A percentile compares a stretch with the other conserved stretches of the same genome.
These are phyloP conservation scores for Coprinopsis marcescibilis DNA, from an alignment of 768 basidiomycete species.

Conservation along the genomic window DNA sequence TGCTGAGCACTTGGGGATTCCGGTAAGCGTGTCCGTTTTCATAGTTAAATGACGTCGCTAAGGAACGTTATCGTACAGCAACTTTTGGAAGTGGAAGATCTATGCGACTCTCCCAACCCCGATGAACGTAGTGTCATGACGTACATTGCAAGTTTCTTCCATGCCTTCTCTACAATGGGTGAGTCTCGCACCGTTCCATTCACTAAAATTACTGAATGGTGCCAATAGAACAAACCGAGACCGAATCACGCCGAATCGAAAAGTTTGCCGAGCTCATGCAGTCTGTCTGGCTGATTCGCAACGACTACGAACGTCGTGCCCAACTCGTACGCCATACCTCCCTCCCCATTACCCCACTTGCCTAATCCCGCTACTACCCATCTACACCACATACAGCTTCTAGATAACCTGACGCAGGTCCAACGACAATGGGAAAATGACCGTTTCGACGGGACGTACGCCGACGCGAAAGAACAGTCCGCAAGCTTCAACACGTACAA, in stretches of 20 bases:
- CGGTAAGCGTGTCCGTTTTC: conserved; percentile 45
- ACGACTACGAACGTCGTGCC: conserved; percentile 90
- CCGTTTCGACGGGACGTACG: conserved; percentile 67
- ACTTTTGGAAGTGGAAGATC: conserved; percentile 93
- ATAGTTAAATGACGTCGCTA: background rate
- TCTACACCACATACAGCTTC: conserved; percentile 37
- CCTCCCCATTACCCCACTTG: conserved; percentile 5
- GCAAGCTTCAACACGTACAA: conserved; percentile 75
- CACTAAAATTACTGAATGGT: conserved; percentile 7
- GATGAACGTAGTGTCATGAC: conserved; percentile 99
- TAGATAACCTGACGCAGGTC: conserved; percentile 59
- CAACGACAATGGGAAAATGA: conserved; percentile 67
- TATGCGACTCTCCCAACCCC: conserved; percentile 81
- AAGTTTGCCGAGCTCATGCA: conserved; percentile 97
- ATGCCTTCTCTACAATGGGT: conserved; percentile 98
- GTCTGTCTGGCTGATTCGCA: conserved; percentile 79
- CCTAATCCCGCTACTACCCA: conserved; percentile 8
- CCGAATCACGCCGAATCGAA: conserved; percentile 86
- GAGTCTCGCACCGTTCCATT: conserved; percentile 18
- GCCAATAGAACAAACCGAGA: conserved; percentile 83
- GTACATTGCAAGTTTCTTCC: conserved; percentile 96
- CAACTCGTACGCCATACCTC: conserved; percentile 42
- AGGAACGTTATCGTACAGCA: conserved; percentile 56
- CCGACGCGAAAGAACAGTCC: conserved; percentile 75
- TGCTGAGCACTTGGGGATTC: conserved; percentile 83